Percentiles rank a stretch among this genome's conserved stretches.
phyloP scores from a whole-genome alignment of 768 basidiomycete species.

The Russula vinacea region DNA sequence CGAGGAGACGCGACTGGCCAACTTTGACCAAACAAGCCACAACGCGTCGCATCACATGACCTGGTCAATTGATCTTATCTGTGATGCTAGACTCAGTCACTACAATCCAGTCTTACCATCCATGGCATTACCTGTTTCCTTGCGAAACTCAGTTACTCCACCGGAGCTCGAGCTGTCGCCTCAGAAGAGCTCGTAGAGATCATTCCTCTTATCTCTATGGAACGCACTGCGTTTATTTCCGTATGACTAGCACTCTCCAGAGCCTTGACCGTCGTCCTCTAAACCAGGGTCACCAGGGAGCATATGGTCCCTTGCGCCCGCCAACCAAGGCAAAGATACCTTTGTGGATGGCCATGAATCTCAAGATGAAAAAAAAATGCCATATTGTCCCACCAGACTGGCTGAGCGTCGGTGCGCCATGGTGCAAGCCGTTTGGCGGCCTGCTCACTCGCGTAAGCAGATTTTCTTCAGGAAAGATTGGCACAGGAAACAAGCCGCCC shows the following conservation, averaged over 20 bases:
- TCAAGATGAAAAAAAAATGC: conserved; percentile 94
- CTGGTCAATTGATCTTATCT: not conserved
- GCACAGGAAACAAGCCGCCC: conserved; percentile 68
- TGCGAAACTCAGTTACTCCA: conserved; percentile 73
- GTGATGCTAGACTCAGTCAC: too few relatives aligned
- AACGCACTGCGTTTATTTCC: conserved; percentile 87
- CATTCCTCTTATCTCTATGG: conserved; percentile 86
- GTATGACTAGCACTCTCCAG: conserved; percentile 41
- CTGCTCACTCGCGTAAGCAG: conserved; percentile 41
- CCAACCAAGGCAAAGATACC: conserved; percentile 85
- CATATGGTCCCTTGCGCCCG: conserved; percentile 89
- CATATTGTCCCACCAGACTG: conserved; percentile 88
- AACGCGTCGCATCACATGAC: conserved; percentile 37
- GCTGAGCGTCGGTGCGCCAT: conserved; percentile 73
- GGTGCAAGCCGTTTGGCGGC: not conserved
- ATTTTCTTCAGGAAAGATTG: conserved; percentile 74
- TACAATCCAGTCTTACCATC: not conserved
- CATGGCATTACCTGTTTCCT: conserved; percentile 76
- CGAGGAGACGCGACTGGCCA: conserved; percentile 4
- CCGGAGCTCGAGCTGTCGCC: conserved; percentile 87
- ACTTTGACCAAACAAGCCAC: conserved; percentile 28
- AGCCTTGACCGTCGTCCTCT: not conserved
- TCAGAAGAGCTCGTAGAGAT: conserved; percentile 83
- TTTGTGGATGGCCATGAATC: conserved; percentile 91
- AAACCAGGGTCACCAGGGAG: conserved; percentile 52